Evolutionary conservation across 768 basidiomycete genomes (phyloP).

Genomic region (Arthromyces matolae): DNA sequence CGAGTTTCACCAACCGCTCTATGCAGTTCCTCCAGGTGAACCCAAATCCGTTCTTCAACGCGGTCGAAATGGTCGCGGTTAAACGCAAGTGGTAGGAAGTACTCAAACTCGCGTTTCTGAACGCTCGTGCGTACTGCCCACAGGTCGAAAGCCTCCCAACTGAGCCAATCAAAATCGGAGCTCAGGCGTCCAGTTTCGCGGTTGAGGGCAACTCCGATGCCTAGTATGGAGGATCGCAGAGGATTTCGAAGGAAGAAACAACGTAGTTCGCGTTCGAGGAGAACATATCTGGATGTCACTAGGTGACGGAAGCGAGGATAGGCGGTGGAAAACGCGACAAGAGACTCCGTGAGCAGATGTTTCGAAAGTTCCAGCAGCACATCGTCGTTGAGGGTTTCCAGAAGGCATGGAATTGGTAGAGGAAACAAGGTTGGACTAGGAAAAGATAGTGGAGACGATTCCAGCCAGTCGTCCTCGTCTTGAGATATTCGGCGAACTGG

Average conservation of each 20-base stretch:
- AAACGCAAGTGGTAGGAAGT: slow-evolving; percentile 44
- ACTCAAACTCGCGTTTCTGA: slow-evolving; percentile 36
- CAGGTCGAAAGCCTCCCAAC: slow-evolving; percentile 36
- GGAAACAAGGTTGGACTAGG: slow-evolving; percentile 11
- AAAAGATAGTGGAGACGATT: slow-evolving; percentile 10
- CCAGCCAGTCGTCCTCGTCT: slow-evolving; percentile 6
- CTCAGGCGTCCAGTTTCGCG: slow-evolving; percentile 27
- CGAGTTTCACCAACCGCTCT: slow-evolving; percentile 20
- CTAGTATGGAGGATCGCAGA: slow-evolving; percentile 35
- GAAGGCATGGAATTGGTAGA: slow-evolving; percentile 23
- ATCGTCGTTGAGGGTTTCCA: slow-evolving; percentile 37
- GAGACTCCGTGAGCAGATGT: slow-evolving; percentile 34
- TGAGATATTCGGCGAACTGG: slow-evolving; percentile 23
- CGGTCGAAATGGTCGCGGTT: slow-evolving; percentile 35
- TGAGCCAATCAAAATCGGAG: slow-evolving; percentile 47
- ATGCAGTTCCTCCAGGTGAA: slow-evolving; percentile 29
- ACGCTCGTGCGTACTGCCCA: slow-evolving; percentile 35
- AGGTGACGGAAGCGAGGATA: slow-evolving; percentile 38
- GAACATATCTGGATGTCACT: slow-evolving; percentile 29
- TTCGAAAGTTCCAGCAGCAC: slow-evolving; percentile 29
- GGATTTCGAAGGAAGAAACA: slow-evolving; percentile 44
- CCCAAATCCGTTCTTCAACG: slow-evolving; percentile 31
- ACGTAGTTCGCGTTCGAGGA: slow-evolving; percentile 39
- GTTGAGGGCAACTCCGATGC: slow-evolving; percentile 37
- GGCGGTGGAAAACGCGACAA: slow-evolving; percentile 34